Evolutionary conservation across 1,139 yeast genomes (phyloP).

Genomic region (Pneumocystis canis): DNA sequence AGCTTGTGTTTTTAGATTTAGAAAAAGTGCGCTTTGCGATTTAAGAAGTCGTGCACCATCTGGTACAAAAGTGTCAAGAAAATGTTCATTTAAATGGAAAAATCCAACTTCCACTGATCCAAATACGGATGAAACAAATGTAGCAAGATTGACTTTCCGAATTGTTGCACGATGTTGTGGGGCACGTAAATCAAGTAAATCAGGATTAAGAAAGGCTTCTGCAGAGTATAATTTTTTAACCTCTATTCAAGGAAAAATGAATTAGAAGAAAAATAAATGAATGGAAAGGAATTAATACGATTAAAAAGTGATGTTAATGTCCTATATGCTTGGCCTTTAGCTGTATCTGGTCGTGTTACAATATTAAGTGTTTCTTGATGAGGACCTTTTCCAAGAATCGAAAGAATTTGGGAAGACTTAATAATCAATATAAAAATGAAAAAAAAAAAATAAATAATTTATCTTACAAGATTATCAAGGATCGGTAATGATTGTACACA

Average conservation of each 20-base stretch:
- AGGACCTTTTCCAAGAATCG: slow-evolving; percentile 53
- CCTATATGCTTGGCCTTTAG: slow-evolving; percentile 59
- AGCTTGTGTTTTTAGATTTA: slow-evolving; percentile 89
- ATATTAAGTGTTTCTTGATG: slow-evolving; percentile 60
- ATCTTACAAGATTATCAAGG: slow-evolving; percentile 41
- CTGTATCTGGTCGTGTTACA: slow-evolving; percentile 58
- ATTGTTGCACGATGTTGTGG: slow-evolving; percentile 32
- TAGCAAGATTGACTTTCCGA: slow-evolving; percentile 73
- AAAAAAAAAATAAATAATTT: neutral
- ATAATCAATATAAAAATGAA: neutral
- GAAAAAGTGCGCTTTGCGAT: slow-evolving; percentile 60
- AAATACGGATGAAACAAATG: slow-evolving; percentile 69
- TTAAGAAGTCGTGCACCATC: slow-evolving; percentile 48
- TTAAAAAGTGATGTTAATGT: slow-evolving; percentile 63
- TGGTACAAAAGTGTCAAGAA: slow-evolving; percentile 55
- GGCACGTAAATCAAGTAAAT: slow-evolving; percentile 28
- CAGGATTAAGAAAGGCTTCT: slow-evolving; percentile 43
- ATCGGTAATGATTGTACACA: slow-evolving; percentile 54
- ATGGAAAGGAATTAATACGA: slow-evolving; percentile 23
- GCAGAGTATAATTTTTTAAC: slow-evolving; percentile 35
- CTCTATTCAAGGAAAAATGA: slow-evolving; percentile 34
- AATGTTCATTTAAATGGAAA: slow-evolving; percentile 67
- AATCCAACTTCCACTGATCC: slow-evolving; percentile 81
- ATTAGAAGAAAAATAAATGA: slow-evolving; percentile 28
- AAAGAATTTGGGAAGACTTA: slow-evolving; percentile 49